Evolutionary conservation across 495 filamentous ascomycete genomes (phyloP).

Genomic region (Neurospora sp.): DNA sequence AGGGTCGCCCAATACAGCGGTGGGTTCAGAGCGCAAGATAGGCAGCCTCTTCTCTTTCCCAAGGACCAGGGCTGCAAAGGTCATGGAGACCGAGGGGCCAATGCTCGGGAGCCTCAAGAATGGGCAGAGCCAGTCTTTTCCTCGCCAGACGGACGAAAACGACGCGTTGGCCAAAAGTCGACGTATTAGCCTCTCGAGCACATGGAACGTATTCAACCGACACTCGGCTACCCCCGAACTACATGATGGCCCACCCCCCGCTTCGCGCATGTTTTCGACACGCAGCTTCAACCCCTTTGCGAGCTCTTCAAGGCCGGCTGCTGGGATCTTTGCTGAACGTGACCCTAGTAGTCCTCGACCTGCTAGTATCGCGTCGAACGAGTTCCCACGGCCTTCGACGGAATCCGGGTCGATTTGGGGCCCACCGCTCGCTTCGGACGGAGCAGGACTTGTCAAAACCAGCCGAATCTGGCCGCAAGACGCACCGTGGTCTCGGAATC

Average conservation of each 20-base stretch:
- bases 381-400: conserved; percentile 70
- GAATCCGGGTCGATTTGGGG: conserved; percentile 52
- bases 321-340: conserved; percentile 56
- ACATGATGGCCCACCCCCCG: conserved; percentile 21
- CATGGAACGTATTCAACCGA: conserved; percentile 48
- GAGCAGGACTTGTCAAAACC: conserved; percentile 14
- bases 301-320: conserved; percentile 52
- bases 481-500: conserved; percentile 33
- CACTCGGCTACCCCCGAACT: conserved; percentile 37
- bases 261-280: conserved; percentile 27
- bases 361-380: conserved; percentile 68
- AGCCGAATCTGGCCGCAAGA: conserved; percentile 37
- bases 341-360: conserved; percentile 64
- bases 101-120: conserved; percentile 63
- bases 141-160: conserved; percentile 41
- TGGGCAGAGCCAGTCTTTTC: conserved; percentile 75
- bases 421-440: conserved; percentile 18
- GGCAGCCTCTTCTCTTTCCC: conserved; percentile 52
- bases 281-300: conserved; percentile 55
- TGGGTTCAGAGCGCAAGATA: conserved; percentile 22
- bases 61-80: conserved; percentile 57
- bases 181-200: conserved; percentile 39
- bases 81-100: conserved; percentile 55
- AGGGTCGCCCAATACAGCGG: conserved; percentile 9
- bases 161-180: conserved; percentile 33